Percentiles rank a stretch among this genome's conserved stretches.
Conservation (phyloP, 2,329 filamentous ascomycete species). For the Clonostachys rosea region DNA sequence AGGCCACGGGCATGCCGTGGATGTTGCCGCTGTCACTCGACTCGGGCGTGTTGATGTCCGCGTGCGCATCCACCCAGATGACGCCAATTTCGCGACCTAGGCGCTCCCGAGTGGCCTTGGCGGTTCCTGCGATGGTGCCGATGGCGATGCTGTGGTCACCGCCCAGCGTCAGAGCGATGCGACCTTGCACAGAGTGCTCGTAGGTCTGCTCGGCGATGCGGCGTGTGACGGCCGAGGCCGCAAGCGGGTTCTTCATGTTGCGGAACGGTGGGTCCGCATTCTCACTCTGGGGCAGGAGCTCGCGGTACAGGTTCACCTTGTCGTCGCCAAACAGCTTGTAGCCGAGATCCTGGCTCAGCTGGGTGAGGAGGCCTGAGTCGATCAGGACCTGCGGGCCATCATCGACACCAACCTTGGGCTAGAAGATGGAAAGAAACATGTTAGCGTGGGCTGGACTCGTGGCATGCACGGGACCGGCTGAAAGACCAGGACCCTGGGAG, state of each 20-base stretch:
- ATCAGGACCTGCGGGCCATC: slow-evolving; percentile 86
- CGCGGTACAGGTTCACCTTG: slow-evolving; percentile 75
- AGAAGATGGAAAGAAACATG: slow-evolving; percentile 6
- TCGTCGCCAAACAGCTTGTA: slow-evolving; percentile 85
- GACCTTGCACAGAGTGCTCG: slow-evolving; percentile 74
- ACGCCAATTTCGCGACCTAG: slow-evolving; percentile 81
- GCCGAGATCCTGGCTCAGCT: slow-evolving; percentile 79
- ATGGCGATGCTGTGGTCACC: slow-evolving; percentile 97
- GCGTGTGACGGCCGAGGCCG: slow-evolving; percentile 80
- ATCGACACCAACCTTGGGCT: slow-evolving; percentile 91
- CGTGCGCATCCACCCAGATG: slow-evolving; percentile 98
- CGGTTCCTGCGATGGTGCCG: slow-evolving; percentile 83
- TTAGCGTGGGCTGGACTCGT: not conserved
- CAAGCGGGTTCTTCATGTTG: slow-evolving; percentile 88
- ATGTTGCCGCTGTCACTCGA: slow-evolving; percentile 87
- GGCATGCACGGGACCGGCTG: too few species aligned
- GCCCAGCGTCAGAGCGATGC: slow-evolving; percentile 87
- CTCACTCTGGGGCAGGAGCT: slow-evolving; percentile 67
- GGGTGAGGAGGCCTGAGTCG: slow-evolving; percentile 76
- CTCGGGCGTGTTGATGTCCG: slow-evolving; percentile 97
- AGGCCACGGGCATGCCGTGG: slow-evolving; percentile 96
- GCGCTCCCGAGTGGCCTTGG: slow-evolving; percentile 80
- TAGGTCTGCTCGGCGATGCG: slow-evolving; percentile 82
- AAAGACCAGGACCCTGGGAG: not conserved
- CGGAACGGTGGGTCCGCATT: slow-evolving; percentile 72